These are phyloP conservation scores for Aeminium ludgeri DNA, from an alignment of 495 filamentous ascomycete genomes.

Conservation along the genomic window DNA sequence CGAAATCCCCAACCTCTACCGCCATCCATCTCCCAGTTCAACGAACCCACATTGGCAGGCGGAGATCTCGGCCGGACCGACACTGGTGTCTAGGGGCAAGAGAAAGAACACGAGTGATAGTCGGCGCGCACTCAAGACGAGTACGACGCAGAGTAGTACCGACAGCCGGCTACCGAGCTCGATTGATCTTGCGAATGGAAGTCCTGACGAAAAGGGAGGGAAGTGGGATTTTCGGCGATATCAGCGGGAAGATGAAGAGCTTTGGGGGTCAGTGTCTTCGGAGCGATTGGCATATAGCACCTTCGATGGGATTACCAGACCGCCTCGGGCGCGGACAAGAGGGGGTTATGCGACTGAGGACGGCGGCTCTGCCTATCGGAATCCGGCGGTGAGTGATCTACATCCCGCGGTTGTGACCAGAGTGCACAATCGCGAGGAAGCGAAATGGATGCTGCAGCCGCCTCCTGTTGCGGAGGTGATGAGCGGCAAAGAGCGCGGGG, in stretches of 20 bases:
- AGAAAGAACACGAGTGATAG: constrained; percentile 32
- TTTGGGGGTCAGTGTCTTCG: constrained; percentile 47
- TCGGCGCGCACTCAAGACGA: constrained; percentile 13
- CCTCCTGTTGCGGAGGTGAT: constrained; percentile 72
- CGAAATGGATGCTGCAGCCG: constrained; percentile 82
- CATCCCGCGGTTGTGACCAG: constrained; percentile 65
- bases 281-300: constrained; percentile 3
- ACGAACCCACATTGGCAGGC: constrained; percentile 78
- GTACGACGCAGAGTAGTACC: constrained; percentile 8
- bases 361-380: constrained; percentile 42
- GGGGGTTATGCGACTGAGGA: constrained; percentile 9
- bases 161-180: constrained; percentile 5
- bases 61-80: constrained; percentile 66
- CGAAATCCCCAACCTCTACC: constrained; percentile 55
- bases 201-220: constrained; percentile 26
- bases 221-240: constrained; percentile 59
- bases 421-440: constrained; percentile 26
- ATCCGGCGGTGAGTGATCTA: constrained; percentile 69
- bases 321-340: constrained; percentile 20
- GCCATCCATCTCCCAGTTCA: constrained; percentile 62
- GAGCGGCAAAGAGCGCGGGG: constrained; percentile 54
- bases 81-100: constrained; percentile 39
- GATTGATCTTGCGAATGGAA: not conserved
- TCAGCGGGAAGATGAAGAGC: constrained; percentile 69
- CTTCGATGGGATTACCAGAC: not conserved